Conservation (phyloP, 371 early-diverging fungal genomes). For the Mortierella sp. region DNA sequence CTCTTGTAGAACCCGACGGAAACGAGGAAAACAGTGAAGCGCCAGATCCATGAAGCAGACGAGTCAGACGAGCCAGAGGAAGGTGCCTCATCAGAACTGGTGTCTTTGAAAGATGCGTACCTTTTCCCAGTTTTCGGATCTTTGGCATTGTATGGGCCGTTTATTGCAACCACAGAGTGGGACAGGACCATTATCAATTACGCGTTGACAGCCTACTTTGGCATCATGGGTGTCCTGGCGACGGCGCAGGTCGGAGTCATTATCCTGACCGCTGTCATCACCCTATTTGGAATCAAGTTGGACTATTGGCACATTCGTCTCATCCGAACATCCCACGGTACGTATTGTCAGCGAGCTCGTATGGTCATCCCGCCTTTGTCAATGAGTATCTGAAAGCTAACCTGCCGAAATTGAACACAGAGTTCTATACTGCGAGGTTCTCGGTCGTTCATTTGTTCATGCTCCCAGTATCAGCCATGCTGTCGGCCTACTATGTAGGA, state of each 20-base stretch:
- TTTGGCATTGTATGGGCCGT: constrained; percentile 79
- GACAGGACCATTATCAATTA: constrained; percentile 85
- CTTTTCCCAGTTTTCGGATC: constrained; percentile 92
- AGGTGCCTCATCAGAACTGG: constrained; percentile 71
- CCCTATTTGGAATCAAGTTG: constrained; percentile 60
- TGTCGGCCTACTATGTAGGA: constrained; percentile 80
- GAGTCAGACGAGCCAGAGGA: constrained; percentile 66
- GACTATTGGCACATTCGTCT: constrained; percentile 76
- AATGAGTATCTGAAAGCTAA: no score
- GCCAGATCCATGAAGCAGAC: constrained; percentile 64
- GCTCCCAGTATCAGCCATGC: constrained; percentile 63
- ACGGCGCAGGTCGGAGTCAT: constrained; percentile 71
- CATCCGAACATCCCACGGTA: constrained; percentile 74
- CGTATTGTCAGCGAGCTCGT: background rate
- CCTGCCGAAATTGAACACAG: constrained; percentile 25
- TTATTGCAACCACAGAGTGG: constrained; percentile 81
- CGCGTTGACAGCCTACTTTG: constrained; percentile 86
- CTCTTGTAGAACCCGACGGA: constrained; percentile 29
- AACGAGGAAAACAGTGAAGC: constrained; percentile 28
- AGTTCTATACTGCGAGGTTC: constrained; percentile 75
- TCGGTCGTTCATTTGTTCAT: constrained; percentile 73
- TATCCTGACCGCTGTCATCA: constrained; percentile 57
- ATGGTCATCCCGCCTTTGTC: background rate
- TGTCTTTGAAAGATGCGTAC: constrained; percentile 87
- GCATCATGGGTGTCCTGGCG: constrained; percentile 82